Evolutionary conservation across 2,329 filamentous ascomycete species (phyloP), one percentile per base, ranked within the genome.

Genomic region (Ilyonectria sp.): DNA sequence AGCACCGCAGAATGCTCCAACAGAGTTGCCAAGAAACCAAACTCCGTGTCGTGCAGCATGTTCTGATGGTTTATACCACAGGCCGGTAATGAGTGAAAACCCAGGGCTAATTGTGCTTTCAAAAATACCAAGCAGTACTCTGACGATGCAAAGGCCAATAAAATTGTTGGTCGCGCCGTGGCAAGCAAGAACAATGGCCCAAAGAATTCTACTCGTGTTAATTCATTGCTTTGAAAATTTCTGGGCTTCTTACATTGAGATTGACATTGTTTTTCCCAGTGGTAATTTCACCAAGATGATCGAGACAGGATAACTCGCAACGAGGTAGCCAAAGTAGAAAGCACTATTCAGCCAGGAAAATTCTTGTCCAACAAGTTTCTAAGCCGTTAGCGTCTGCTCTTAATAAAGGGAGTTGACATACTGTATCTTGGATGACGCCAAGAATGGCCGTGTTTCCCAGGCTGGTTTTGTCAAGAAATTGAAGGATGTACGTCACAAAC

Each of bases 381-480:
- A 1, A 26, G 3, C 26, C 7, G 47, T 50, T 26, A 26, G 19
- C 15, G 29, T 11, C 6, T 10, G 4, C n/a, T 50, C 8, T n/a
- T 5, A 19, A 26, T 4, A 10, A 8, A 26, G 6, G 19, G 19
- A 26, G 5, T 50, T 29, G 9, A 26, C 47, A n/a, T 50, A 50
- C 47, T 6, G 47, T 50, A 26, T 50, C 21, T 31, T 50, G 47
- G n/a, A 50, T 50, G 47, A 50, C 47, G 10, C 47, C 47, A 4
- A 50, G 47, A 13, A 50, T 31, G 47, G 47, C 47, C 9, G 40
- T 43, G 8, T 43, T 43, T 43, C 40, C 40, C 15, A 43, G 40
- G n/a, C 40, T 59, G 17, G 43, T 59, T 31, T 59, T 59, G 31
- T 59, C 56, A n/a, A 59, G 56, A 35, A 59, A 59, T n/a, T 59